Evolutionary conservation across 2,329 filamentous ascomycete genomes (phyloP), one percentile per base, ranked within the genome.

Genomic region (Westerdykella sp.): DNA sequence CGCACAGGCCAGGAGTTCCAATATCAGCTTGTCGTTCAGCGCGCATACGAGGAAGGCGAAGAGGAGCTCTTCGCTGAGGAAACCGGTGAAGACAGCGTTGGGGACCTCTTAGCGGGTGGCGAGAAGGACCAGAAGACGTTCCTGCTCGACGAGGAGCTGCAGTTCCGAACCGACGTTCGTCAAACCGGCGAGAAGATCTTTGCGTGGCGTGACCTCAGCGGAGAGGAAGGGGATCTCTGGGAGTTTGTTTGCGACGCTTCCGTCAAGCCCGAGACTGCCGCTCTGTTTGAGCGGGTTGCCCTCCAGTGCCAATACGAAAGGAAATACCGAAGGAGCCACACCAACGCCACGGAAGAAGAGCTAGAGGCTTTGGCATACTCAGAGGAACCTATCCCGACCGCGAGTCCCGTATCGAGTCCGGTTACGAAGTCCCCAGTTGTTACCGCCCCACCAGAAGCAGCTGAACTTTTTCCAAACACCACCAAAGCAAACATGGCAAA

Each of bases 81-180:
- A 63, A 87, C 90, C 58, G 87, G 82, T 41, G 87, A 91, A 50
- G 86, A 95, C 71, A 28, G 25, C 25, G 25, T 28, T 12, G 83
- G 78, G 38, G 84, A 80, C 45, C 78, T 80, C 36, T 87, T 91
- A 60, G 81, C 79, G n/a, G 75, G 93, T 42, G 74, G 76, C 18
- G 90, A 96, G 60, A 87, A 89, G 57, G 94, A 98, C 83, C 93
- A 98, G 71, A 96, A 95, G 74, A 91, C 85, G 0, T 98, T 97
- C 64, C 70, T 97, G 38, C 82, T 98, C n/a, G 91, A 97, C 77
- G 85, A 96, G 66, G 80, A 81, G 42, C 76, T 98, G 31, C 87
- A 87, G 62, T 88, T 98, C 60, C 84, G 91, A 44, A 85, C 87
- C 35, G 87, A 94, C 64, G 79, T 85, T 50, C 79, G 90, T 51